Evolutionary conservation across 352 stramenopile species (phyloP), one percentile per base, ranked within the genome.

Genomic region (Aphanomyces stellatus): DNA sequence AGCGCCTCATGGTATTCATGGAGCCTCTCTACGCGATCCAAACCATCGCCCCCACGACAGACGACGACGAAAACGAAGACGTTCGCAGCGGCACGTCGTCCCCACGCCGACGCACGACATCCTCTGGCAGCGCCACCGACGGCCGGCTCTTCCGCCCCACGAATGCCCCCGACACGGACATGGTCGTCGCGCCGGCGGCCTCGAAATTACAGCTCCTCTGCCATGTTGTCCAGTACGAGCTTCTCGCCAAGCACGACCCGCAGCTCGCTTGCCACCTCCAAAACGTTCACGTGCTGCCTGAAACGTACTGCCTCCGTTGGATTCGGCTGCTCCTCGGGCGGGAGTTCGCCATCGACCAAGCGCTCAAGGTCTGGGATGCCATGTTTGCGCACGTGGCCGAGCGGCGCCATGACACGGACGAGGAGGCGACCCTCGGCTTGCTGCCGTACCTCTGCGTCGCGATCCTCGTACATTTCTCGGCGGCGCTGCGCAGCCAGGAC

Each of bases 251-350:
- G 56, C 88, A 82, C 25, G 83, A 93, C 25, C 85, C 85, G n/a
- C 80, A 93, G 49, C 63, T 93, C 22, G 89, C 81, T 53, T 91
- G 88, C 41, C 83, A 93, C 31, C 63, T 93, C 8, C 75, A 88
- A 51, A 89, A 93, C 64, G 69, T 92, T 40, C 80, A 92, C 10
- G 89, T 92, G 53, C 74, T 88, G 0, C 85, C 85, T 1, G 82
- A 92, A 59, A 91, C 82, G 33, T 91, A 93, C 69, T 91, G 85
- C 30, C 70, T 92, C 19, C 76, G 85, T 10, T 93, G 85, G 85
- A 77, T 91, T 17, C 85, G 85, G 0, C 74, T 93, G 27, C 55
- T 93, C 1, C 84, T 93, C 46, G 82, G 82, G n/a, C 77, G 85
- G 1, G 85, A 93, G 64, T 93, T 87, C 42, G 71, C 71, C 3